These are phyloP conservation scores for Pelomyxa schiedti DNA, from an alignment of 78 protist genomes.

Conservation along the genomic window DNA sequence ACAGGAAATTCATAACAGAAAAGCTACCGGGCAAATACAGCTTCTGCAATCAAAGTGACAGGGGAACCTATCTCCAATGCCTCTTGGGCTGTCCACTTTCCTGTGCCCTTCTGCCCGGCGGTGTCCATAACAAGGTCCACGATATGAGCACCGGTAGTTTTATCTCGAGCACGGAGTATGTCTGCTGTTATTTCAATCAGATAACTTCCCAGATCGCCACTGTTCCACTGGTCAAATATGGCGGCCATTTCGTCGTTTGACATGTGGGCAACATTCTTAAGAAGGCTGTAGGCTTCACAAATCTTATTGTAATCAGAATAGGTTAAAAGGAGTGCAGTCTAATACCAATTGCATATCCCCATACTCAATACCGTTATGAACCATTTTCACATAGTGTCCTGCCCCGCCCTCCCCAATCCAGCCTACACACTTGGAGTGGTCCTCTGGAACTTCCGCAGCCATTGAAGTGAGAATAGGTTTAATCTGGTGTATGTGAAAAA, in stretches of 20 bases:
- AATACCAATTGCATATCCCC: conserved; percentile 91
- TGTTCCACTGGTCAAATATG: conserved; percentile 77
- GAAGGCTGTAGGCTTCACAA: conserved; percentile 70
- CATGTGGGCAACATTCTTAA: conserved; percentile 50
- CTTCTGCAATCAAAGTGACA: conserved; percentile 55
- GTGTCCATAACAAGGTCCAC: conserved; percentile 78
- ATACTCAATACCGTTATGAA: conserved; percentile 96
- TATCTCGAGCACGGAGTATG: conserved; percentile 55
- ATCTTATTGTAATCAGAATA: conserved; percentile 83
- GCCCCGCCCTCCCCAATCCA: conserved; percentile 93
- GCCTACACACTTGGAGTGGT: conserved; percentile 66
- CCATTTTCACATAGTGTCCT: conserved; percentile 95
- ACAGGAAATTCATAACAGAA: too few relatives aligned
- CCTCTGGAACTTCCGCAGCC: conserved; percentile 62
- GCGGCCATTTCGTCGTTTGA: conserved; percentile 47
- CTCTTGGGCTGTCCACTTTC: conserved; percentile 68
- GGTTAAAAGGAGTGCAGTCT: not conserved
- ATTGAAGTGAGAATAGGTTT: conserved; percentile 67
- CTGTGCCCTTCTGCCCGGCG: conserved; percentile 95
- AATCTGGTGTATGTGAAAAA: conserved; percentile 9
- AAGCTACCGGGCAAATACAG: conserved; percentile 68
- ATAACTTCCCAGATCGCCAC: conserved; percentile 71
- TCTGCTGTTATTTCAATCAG: conserved; percentile 87
- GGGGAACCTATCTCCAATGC: conserved; percentile 69
- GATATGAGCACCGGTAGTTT: conserved; percentile 27